Percentiles rank a stretch among this genome's conserved stretches.
Conservation (phyloP, 495 filamentous ascomycete genomes). For the Staphylotrichum tortipilum region DNA sequence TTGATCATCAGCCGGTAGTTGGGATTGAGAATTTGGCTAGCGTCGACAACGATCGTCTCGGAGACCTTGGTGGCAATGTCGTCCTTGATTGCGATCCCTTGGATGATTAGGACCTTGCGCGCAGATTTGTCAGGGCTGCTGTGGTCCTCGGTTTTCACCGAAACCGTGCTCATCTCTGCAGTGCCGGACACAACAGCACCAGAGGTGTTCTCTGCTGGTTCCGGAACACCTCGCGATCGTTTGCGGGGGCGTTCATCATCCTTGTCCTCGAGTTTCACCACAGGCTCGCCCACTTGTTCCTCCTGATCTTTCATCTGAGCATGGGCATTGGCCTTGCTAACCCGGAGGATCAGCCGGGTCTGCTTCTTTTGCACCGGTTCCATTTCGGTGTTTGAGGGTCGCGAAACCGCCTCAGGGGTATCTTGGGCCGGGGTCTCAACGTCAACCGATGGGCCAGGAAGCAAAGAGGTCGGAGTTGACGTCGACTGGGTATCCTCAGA, state of each 20-base stretch:
- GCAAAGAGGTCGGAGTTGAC: background rate
- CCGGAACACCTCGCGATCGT: background rate
- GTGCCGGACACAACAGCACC: background rate
- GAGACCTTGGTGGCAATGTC: background rate
- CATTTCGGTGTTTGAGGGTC: background rate
- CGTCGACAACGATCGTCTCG: conserved; percentile 9
- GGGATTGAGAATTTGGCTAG: conserved; percentile 13
- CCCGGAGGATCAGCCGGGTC: background rate
- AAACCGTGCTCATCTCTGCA: background rate
- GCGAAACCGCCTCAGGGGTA: too few relatives aligned
- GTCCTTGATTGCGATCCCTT: conserved; percentile 7
- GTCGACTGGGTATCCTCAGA: too few relatives aligned
- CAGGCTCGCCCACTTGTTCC: background rate
- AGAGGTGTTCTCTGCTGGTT: background rate
- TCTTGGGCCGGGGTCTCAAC: too few relatives aligned
- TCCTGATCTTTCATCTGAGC: background rate
- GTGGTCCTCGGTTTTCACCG: background rate
- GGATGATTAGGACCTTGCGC: conserved; percentile 7
- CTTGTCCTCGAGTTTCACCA: background rate
- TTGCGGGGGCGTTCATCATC: background rate
- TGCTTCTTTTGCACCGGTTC: too few relatives aligned
- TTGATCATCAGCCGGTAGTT: conserved; percentile 20
- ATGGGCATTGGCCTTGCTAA: background rate
- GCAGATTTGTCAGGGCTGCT: background rate
- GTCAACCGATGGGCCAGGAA: too few relatives aligned